Evolutionary conservation across 2,329 filamentous ascomycete species (phyloP).

Genomic region (Lachnellula occidentalis): DNA sequence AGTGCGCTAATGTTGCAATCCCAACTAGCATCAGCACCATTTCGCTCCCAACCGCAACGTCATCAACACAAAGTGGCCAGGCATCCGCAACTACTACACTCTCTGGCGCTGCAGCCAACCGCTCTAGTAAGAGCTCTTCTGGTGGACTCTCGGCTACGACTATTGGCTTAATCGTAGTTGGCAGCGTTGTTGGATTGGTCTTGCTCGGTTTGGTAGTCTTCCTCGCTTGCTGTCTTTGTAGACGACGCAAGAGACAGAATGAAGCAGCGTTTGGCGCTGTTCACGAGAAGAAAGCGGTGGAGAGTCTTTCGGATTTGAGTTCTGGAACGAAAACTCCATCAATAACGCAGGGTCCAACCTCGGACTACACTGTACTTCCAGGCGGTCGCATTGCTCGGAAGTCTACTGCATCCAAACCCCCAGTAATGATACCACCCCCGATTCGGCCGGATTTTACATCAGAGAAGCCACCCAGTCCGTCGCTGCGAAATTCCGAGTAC

Average conservation of each 20-base stretch:
- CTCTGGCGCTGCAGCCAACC: background rate
- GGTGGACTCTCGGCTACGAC: background rate
- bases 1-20: background rate
- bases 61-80: background rate
- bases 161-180: background rate
- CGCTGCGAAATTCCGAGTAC: background rate
- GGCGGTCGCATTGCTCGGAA: background rate
- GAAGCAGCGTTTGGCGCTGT: background rate
- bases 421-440: background rate
- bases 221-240: background rate
- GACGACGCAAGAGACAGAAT: background rate
- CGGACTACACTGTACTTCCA: background rate
- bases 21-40: background rate
- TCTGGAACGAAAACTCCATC: background rate
- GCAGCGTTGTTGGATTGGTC: background rate
- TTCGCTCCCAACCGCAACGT: background rate
- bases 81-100: background rate
- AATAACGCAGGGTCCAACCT: background rate
- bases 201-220: background rate
- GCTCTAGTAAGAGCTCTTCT: background rate
- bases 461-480: background rate
- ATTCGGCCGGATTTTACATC: background rate
- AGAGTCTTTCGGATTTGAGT: background rate
- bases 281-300: background rate
- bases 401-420: background rate